Evolutionary conservation across 2,329 filamentous ascomycete genomes (phyloP).

Genomic region (Verticillium nonalfalfae): DNA sequence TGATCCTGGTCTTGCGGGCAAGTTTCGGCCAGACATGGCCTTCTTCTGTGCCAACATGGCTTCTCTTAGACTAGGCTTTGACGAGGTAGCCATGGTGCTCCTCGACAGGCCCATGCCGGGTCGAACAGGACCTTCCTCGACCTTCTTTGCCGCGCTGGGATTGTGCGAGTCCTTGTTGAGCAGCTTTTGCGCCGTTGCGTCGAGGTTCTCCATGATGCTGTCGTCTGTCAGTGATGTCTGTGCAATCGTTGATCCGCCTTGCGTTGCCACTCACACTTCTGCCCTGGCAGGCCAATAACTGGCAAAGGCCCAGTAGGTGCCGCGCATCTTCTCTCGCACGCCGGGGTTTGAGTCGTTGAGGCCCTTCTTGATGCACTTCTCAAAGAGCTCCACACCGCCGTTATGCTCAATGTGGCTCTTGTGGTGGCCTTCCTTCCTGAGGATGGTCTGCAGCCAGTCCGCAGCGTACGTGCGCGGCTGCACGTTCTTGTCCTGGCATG

Average conservation of each 20-base stretch:
- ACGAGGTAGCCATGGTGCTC: slow-evolving; percentile 46
- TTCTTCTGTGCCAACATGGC: slow-evolving; percentile 79
- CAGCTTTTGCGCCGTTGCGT: slow-evolving; percentile 70
- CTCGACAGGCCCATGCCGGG: slow-evolving; percentile 57
- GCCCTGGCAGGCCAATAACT: slow-evolving; percentile 72
- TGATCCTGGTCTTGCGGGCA: slow-evolving; percentile 53
- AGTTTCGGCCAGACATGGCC: slow-evolving; percentile 44
- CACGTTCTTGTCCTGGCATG: slow-evolving; percentile 89
- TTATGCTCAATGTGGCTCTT: slow-evolving; percentile 79
- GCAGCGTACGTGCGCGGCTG: slow-evolving; percentile 74
- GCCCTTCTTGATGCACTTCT: slow-evolving; percentile 85
- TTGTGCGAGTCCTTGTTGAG: slow-evolving; percentile 82
- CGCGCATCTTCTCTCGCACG: slow-evolving; percentile 79
- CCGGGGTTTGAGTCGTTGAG: slow-evolving; percentile 85
- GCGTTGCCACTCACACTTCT: slow-evolving; percentile 51
- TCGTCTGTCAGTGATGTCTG: slow-evolving; percentile 13
- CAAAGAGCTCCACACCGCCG: slow-evolving; percentile 74
- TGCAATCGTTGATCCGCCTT: not conserved
- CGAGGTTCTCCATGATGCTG: slow-evolving; percentile 73
- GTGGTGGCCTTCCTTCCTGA: slow-evolving; percentile 71
- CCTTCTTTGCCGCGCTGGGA: slow-evolving; percentile 57
- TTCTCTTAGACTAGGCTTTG: slow-evolving; percentile 69
- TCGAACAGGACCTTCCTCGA: slow-evolving; percentile 39
- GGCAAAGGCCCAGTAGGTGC: slow-evolving; percentile 81
- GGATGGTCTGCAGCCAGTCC: slow-evolving; percentile 76